Base-by-base conservation (phyloP, 495 filamentous ascomycete species). In the Aspergillus olivimuriae region DNA sequence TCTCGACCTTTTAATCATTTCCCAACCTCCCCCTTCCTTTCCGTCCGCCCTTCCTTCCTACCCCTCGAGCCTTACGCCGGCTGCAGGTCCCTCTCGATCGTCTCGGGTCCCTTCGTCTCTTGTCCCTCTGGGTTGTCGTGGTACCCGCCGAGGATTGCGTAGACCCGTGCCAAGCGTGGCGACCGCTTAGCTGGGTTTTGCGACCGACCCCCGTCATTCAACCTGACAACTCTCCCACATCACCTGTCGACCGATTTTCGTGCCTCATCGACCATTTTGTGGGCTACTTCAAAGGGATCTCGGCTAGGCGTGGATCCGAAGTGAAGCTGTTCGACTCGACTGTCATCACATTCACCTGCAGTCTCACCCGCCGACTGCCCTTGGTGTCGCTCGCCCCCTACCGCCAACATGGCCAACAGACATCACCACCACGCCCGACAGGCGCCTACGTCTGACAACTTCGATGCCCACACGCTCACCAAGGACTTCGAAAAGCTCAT, bases 401-500 rank as follows among this genome's bases (percentile, higher is more conserved):
- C 51, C 46, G 65, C 58, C 60, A 70, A 68, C 63, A 61, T 65
- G 48, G 65, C 68, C 61, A 58, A 60, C 44, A 62, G 52, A 60
- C 56, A 60, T 41, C 35, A 38, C 11, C 35, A 38, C 18, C 52
- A 55, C 47, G 57, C 56, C 44, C 58, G 49, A 39, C 52, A 59
- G 50, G 51, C 57, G 32, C 55, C 55, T 43, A 58, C 61, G 40
- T 44, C 56, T 34, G 57, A 55, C 45, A 55, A 57, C 35, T 73
- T 73, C 50, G 68, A 76, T 57, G 61, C 72, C 19, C 37, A 55
- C 9, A 68, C 76, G 16, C 58, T 84, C 33, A 80, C 77, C 28
- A 56, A 66, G 31, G 80, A 84, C 53, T 94, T 92, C 59, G 83
- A 90, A 50, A 81, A 86, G 43, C 61, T 89, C 36, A 72, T 94